A percentile compares a stretch with the other conserved stretches of the same genome.
Evolutionary conservation across 2,329 filamentous ascomycete species (phyloP).

Genomic region (Diaporthe vaccinii): DNA sequence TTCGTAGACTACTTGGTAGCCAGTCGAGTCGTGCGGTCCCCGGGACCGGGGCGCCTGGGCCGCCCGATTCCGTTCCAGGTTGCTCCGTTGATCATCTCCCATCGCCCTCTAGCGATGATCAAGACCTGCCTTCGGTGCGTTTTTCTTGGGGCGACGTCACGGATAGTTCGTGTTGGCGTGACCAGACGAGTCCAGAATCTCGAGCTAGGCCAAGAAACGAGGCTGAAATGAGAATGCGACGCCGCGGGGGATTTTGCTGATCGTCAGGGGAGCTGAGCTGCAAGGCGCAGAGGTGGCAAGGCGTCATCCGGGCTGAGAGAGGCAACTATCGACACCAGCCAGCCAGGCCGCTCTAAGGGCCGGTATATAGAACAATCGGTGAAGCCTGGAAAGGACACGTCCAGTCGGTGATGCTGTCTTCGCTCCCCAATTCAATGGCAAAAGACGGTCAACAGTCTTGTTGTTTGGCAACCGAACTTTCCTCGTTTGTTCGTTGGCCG

Average conservation of each 20-base stretch:
- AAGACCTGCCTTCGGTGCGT: not conserved
- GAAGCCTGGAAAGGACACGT: constrained; percentile 4
- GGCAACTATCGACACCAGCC: constrained; percentile 37
- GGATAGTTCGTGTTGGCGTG: constrained; percentile 11
- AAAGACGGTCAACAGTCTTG: constrained; percentile 37
- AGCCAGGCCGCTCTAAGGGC: constrained; percentile 28
- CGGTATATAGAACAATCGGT: constrained; percentile 14
- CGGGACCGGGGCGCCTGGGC: constrained; percentile 4
- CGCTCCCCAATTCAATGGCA: constrained; percentile 1
- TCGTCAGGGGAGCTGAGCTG: constrained; percentile 38
- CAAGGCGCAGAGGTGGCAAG: constrained; percentile 13
- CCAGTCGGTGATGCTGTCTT: constrained; percentile 4
- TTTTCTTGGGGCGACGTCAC: not conserved
- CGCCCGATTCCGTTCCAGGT: constrained; percentile 1
- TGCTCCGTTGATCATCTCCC: not conserved
- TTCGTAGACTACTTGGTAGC: not conserved
- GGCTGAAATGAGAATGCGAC: constrained; percentile 35
- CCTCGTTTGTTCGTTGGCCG: constrained; percentile 22
- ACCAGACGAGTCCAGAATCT: not conserved
- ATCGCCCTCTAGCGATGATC: not conserved
- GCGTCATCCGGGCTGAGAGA: constrained; percentile 19
- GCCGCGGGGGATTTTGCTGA: constrained; percentile 33
- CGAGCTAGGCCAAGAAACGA: constrained; percentile 29
- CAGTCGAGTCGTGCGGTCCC: constrained; percentile 6
- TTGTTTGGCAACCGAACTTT: constrained; percentile 32